A percentile compares a stretch with the other conserved stretches of the same genome.
phyloP scores from a whole-genome alignment of 2,329 filamentous ascomycete genomes.

The Sclerotinia borealis region DNA sequence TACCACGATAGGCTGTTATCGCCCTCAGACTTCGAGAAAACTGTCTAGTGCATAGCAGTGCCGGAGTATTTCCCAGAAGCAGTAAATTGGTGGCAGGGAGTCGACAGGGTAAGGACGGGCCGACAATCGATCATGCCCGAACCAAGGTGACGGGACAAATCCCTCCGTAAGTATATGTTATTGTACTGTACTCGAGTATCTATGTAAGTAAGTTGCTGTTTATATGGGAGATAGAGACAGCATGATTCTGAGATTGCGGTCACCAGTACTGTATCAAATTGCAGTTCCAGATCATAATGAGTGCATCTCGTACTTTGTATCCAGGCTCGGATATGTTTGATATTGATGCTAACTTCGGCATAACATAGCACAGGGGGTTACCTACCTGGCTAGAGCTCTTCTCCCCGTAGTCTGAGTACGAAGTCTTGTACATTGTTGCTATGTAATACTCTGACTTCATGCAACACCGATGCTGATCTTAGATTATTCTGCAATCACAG shows the following conservation, averaged over 20 bases:
- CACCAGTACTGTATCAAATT: too few relatives aligned
- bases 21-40: background rate
- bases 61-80: background rate
- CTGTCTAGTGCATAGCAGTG: background rate
- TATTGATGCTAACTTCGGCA: background rate
- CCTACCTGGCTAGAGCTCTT: background rate
- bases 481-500: background rate
- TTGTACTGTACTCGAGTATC: too few relatives aligned
- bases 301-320: background rate
- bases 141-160: conserved; percentile 8
- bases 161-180: background rate
- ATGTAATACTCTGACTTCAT: background rate
- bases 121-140: conserved; percentile 10
- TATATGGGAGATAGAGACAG: background rate
- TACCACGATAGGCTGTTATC: background rate
- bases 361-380: too few relatives aligned
- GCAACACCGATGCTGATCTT: background rate
- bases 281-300: background rate
- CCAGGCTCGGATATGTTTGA: background rate
- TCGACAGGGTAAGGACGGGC: background rate
- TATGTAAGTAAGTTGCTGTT: too few relatives aligned
- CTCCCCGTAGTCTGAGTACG: background rate
- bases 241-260: background rate
- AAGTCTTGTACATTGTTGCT: background rate
- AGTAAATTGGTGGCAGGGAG: conserved; percentile 8